Conservation (phyloP, 495 filamentous ascomycete species). For the Xylaria acuta region DNA sequence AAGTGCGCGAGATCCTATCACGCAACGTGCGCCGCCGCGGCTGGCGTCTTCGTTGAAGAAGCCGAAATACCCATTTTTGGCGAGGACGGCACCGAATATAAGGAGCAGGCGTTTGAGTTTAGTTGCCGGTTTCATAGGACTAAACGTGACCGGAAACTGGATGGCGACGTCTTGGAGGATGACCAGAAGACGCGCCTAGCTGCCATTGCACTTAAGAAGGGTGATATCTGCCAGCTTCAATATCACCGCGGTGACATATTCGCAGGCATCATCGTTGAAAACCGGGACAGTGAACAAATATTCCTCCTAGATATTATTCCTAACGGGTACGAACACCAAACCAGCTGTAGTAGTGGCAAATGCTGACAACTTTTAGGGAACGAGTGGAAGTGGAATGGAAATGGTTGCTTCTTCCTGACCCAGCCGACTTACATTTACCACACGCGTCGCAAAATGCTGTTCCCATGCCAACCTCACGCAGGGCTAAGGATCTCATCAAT, state of each 20-base stretch:
- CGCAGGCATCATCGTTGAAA: constrained; percentile 87
- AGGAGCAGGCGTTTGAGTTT: constrained; percentile 85
- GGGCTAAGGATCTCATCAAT: constrained; percentile 63
- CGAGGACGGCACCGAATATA: constrained; percentile 91
- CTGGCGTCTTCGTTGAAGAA: constrained; percentile 89
- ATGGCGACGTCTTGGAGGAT: constrained; percentile 71
- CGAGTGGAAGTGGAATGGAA: constrained; percentile 78
- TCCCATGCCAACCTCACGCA: constrained; percentile 60
- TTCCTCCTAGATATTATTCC: constrained; percentile 86
- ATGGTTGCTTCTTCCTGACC: constrained; percentile 72
- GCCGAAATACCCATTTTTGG: constrained; percentile 84
- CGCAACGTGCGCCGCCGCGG: constrained; percentile 89
- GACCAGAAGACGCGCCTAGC: constrained; percentile 71
- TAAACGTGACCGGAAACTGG: constrained; percentile 76
- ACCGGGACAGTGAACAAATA: constrained; percentile 74
- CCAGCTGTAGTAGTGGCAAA: constrained; percentile 14
- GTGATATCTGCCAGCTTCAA: constrained; percentile 88
- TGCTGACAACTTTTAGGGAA: constrained; percentile 49
- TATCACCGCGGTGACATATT: constrained; percentile 85
- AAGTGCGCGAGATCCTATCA: constrained; percentile 96
- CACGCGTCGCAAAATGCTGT: constrained; percentile 66
- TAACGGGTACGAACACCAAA: constrained; percentile 69
- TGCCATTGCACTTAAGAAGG: constrained; percentile 69
- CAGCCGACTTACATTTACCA: constrained; percentile 67
- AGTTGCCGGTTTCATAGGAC: constrained; percentile 92